Evolutionary conservation across 2,329 filamentous ascomycete genomes (phyloP).

Genomic region (Coniochaeta ligniaria): DNA sequence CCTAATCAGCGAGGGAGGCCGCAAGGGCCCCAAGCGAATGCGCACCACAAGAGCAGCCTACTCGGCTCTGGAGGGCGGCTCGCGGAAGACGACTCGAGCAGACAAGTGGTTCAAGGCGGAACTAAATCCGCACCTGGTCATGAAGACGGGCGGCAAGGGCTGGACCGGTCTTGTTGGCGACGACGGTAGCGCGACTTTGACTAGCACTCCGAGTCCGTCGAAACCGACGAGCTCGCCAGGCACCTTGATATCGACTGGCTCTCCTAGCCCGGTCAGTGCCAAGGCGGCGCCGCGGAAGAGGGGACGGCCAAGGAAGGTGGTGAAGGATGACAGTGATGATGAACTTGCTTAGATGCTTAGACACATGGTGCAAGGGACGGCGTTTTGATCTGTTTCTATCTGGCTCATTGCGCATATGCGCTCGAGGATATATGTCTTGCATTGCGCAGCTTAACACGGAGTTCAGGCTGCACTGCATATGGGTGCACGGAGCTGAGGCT

Average conservation of each 20-base stretch:
- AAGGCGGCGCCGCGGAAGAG: neutral
- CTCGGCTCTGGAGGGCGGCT: constrained; percentile 62
- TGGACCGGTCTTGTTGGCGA: constrained; percentile 16
- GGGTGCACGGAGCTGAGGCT: neutral
- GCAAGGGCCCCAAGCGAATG: constrained; percentile 31
- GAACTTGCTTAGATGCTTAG: constrained; percentile 6
- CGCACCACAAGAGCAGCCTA: constrained; percentile 63
- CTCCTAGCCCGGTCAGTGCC: neutral
- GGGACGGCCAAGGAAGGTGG: constrained; percentile 9
- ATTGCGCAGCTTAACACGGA: neutral
- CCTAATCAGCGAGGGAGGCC: constrained; percentile 45
- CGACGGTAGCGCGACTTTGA: neutral
- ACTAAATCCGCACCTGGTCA: constrained; percentile 47
- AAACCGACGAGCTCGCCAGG: constrained; percentile 2
- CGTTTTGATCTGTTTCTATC: neutral
- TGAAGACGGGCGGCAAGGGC: constrained; percentile 41
- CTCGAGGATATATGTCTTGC: neutral
- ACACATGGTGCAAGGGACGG: neutral
- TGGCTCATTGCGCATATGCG: neutral
- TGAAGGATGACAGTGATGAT: constrained; percentile 11
- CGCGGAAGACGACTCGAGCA: constrained; percentile 51
- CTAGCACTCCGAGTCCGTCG: neutral
- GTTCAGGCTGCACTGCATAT: neutral
- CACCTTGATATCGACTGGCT: constrained; percentile 1
- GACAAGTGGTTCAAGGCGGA: constrained; percentile 60